phyloP scores from a whole-genome alignment of 768 basidiomycete species.

The Cystobasidium onofrii region DNA sequence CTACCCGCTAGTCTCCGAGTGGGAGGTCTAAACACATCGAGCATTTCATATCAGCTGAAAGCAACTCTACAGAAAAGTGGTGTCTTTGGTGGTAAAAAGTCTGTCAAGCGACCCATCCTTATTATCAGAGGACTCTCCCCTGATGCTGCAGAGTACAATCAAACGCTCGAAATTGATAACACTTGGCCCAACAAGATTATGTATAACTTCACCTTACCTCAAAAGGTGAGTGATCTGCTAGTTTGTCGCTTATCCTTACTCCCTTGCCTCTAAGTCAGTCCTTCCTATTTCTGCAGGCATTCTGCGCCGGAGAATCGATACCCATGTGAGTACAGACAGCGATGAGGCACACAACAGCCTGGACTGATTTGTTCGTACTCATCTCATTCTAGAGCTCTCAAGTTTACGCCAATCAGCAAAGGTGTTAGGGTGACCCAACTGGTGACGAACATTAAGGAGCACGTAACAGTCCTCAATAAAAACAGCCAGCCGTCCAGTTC shows the following conservation, averaged over 20 bases:
- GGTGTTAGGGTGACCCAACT: slow-evolving; percentile 66
- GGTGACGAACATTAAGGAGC: slow-evolving; percentile 63
- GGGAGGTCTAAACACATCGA: slow-evolving; percentile 46
- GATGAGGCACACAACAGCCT: neutral
- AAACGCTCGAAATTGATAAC: slow-evolving; percentile 88
- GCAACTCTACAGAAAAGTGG: slow-evolving; percentile 73
- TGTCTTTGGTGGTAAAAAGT: slow-evolving; percentile 57
- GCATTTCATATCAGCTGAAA: slow-evolving; percentile 78
- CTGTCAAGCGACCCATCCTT: slow-evolving; percentile 56
- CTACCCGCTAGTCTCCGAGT: slow-evolving; percentile 70
- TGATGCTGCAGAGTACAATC: slow-evolving; percentile 88
- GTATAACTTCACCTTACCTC: slow-evolving; percentile 81
- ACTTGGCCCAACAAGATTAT: slow-evolving; percentile 92
- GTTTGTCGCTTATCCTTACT: neutral
- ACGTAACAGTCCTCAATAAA: slow-evolving; percentile 36
- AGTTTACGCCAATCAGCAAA: slow-evolving; percentile 77
- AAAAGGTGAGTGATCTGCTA: slow-evolving; percentile 52
- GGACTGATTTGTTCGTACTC: neutral
- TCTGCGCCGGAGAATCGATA: slow-evolving; percentile 78
- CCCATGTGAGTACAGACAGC: slow-evolving; percentile 52
- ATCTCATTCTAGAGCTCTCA: slow-evolving; percentile 49
- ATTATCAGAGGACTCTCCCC: slow-evolving; percentile 65
- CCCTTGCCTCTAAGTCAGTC: neutral
- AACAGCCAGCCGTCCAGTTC: slow-evolving; percentile 55
- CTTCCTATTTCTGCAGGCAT: slow-evolving; percentile 51